A percentile compares a stretch with the other conserved stretches of the same genome.
These are phyloP conservation scores for Daldinia sp. DNA, from an alignment of 2,329 filamentous ascomycete genomes.

Conservation along the genomic window DNA sequence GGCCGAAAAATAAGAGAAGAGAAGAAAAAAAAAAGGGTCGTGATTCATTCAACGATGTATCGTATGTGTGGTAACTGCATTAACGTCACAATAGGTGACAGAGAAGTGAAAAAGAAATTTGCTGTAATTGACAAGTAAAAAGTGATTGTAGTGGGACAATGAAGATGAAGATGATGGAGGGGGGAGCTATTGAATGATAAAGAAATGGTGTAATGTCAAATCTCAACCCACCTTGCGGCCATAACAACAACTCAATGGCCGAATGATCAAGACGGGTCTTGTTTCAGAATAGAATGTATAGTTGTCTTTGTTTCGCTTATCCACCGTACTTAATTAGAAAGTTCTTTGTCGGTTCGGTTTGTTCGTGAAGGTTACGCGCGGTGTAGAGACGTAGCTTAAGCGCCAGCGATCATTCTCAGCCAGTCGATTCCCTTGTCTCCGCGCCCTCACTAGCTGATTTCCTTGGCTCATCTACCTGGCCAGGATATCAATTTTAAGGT, in stretches of 20 bases:
- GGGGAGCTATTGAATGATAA: conserved; percentile 29
- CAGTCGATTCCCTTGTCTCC: conserved; percentile 47
- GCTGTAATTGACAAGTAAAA: conserved; percentile 27
- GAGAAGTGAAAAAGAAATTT: conserved; percentile 21
- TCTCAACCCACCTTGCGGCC: conserved; percentile 19
- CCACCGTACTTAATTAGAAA: conserved; percentile 29
- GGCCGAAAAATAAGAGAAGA: conserved; percentile 25
- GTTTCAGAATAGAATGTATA: conserved; percentile 42
- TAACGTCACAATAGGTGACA: conserved; percentile 27
- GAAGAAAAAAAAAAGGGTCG: conserved; percentile 22
- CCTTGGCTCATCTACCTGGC: conserved; percentile 30
- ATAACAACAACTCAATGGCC: conserved; percentile 26
- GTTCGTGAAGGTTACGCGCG: conserved; percentile 45
- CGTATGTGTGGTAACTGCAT: conserved; percentile 36
- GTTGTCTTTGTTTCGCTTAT: conserved; percentile 42
- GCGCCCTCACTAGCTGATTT: conserved; percentile 29
- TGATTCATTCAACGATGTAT: conserved; percentile 42
- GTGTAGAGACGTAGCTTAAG: conserved; percentile 46
- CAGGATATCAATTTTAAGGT: conserved; percentile 20
- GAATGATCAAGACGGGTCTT: conserved; percentile 27
- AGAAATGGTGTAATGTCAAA: conserved; percentile 22
- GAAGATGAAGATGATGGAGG: conserved; percentile 26
- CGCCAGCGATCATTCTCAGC: conserved; percentile 45
- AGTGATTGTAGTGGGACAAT: conserved; percentile 12
- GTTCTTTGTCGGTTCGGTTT: conserved; percentile 45